A percentile compares a stretch with the other conserved stretches of the same genome.
Conservation (phyloP, 257 asterid species). For the Nicotiana tomentosiformis region DNA sequence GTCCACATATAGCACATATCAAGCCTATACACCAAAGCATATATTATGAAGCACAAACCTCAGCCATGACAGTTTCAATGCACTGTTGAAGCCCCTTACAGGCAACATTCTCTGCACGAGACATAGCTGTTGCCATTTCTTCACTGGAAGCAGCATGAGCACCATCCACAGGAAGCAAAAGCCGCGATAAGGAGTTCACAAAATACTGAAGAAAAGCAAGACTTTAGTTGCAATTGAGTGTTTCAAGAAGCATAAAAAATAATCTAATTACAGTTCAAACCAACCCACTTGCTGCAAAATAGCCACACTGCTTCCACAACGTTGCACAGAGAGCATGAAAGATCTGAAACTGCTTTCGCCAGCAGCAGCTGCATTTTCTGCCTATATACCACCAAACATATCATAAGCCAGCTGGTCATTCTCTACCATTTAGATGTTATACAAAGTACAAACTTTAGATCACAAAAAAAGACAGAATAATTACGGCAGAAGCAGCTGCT, state of each 20-base stretch:
- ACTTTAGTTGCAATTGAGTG: neutral
- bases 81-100: constrained; percentile 98
- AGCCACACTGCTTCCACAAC: constrained; percentile 98
- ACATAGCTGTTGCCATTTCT: constrained; percentile 96
- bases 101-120: constrained; percentile 93
- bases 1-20: neutral
- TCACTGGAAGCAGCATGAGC: constrained; percentile 96
- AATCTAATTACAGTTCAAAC: neutral
- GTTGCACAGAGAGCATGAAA: constrained; percentile 96
- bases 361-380: constrained; percentile 99
- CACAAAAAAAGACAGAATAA: constrained; percentile 17
- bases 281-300: constrained; percentile 88
- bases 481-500: constrained; percentile 97
- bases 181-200: constrained; percentile 88
- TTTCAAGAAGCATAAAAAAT: neutral
- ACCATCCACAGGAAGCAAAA: constrained; percentile 90
- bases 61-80: constrained; percentile 97
- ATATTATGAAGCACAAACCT: constrained; percentile 46
- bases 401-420: neutral
- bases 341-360: constrained; percentile 97
- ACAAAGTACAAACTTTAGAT: neutral
- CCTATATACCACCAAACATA: constrained; percentile 39
- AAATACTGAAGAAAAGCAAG: constrained; percentile 52
- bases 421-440: neutral
- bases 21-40: neutral